These are phyloP conservation scores for Penicillium antarcticum DNA, from an alignment of 495 filamentous ascomycete genomes.

Conservation along the genomic window DNA sequence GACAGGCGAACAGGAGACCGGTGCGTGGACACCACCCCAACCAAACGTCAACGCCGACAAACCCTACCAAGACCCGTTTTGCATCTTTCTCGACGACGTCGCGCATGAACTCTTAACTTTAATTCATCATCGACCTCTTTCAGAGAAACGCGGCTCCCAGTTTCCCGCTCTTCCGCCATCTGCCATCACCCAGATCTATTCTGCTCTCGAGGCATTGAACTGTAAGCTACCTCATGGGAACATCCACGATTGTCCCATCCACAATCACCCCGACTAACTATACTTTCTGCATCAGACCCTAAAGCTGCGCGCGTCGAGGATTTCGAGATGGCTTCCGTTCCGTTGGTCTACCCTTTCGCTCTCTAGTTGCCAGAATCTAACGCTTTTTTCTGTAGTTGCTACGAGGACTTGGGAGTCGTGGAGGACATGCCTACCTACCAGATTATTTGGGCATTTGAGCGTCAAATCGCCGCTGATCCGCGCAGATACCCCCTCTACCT, in stretches of 20 bases:
- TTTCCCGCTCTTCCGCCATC: conserved; percentile 24
- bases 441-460: conserved; percentile 39
- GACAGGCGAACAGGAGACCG: conserved; percentile 27
- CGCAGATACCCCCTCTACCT: conserved; percentile 29
- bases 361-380: conserved; percentile 7
- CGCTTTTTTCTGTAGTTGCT: conserved; percentile 24
- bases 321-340: conserved; percentile 35
- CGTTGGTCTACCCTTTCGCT: conserved; percentile 23
- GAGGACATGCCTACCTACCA: conserved; percentile 39
- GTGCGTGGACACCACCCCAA: conserved; percentile 46
- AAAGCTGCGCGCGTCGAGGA: conserved; percentile 24
- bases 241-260: too few species aligned
- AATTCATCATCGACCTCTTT: conserved; percentile 38
- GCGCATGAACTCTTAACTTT: conserved; percentile 49
- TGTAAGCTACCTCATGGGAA: conserved; percentile 31
- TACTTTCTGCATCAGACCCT: conserved; percentile 24
- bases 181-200: conserved; percentile 36
- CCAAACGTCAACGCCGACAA: conserved; percentile 29
- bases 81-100: conserved; percentile 54
- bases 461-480: conserved; percentile 36
- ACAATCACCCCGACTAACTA: neutral
- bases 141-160: conserved; percentile 43
- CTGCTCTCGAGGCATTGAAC: conserved; percentile 45
- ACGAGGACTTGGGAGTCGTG: conserved; percentile 43
- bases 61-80: conserved; percentile 44